Evolutionary conservation across 495 filamentous ascomycete species (phyloP), one percentile per base, ranked within the genome.

Genomic region (Daldinia concentrica): DNA sequence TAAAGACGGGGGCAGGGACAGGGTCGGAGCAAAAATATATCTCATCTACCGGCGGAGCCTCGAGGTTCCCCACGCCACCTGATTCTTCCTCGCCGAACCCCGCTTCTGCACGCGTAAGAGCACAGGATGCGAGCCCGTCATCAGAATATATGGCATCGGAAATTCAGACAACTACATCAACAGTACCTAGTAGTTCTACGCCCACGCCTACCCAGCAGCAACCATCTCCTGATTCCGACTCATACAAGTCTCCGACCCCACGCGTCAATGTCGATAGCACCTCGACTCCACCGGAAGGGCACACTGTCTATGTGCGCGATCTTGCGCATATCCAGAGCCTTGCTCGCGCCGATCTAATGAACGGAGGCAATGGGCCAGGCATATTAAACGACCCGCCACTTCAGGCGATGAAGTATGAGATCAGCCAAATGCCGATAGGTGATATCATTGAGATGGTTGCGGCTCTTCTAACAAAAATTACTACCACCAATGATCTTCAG

Each of bases 361-460:
- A 83, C 34, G 78, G 77, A 9, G 78, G 80, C 30, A 77, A 81
- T 37, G 79, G 81, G 0, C 79, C 85, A 27, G 82, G 86, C 37
- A 81, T 81, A 43, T 73, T 85, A 5, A 83, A 84, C 62, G 83
- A 85, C 58, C 80, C 81, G 0, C 80, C 83, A 7, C 75, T 86
- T 5, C 82, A 86, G 56, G 74, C 86, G 66, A 80, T 86, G 80
- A 87, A 90, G 74, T 99, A 97, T 78, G 95, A 98, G 79, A 98
- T 99, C 69, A 98, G 94, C 80, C 91, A 89, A 58, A 99, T 99
- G 95, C 95, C 96, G 56, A 95, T 98, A 68, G 87, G 88, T 58
- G 96, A 99, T 71, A 94, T 99, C 72, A 99, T 99, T 80, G 96
- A 99, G 80, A 99, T 99, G 96, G 96, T 99, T 6, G 95, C 95